These are phyloP conservation scores for Scheffersomyces segobiensis DNA, from an alignment of 1,139 yeast genomes.

Conservation along the genomic window DNA sequence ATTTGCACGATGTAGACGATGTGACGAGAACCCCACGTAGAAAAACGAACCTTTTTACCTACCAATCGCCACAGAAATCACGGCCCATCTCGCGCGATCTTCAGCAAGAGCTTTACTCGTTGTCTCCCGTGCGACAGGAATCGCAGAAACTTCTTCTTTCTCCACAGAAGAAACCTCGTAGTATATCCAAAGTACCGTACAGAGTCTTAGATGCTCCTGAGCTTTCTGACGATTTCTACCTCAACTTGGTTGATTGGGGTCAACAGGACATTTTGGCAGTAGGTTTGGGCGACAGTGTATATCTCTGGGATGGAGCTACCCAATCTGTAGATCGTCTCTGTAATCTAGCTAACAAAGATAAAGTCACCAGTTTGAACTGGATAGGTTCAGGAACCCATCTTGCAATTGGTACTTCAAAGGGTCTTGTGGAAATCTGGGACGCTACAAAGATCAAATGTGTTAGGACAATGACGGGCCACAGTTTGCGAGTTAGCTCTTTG, in stretches of 20 bases:
- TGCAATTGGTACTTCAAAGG: conserved; percentile 87
- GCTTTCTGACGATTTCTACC: conserved; percentile 87
- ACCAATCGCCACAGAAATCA: conserved; percentile 65
- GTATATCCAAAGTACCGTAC: conserved; percentile 83
- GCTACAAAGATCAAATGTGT: conserved; percentile 82
- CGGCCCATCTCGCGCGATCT: conserved; percentile 62
- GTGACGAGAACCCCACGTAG: conserved; percentile 54
- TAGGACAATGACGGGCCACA: conserved; percentile 91
- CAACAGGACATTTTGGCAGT: conserved; percentile 86
- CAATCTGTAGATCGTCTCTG: conserved; percentile 85
- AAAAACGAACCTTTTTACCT: conserved; percentile 64
- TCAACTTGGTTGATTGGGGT: conserved; percentile 95
- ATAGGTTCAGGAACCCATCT: conserved; percentile 91
- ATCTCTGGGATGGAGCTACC: conserved; percentile 86
- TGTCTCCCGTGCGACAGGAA: conserved; percentile 88
- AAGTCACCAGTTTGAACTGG: conserved; percentile 87
- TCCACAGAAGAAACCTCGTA: conserved; percentile 78
- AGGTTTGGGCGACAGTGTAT: conserved; percentile 85
- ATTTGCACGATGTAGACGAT: conserved; percentile 16
- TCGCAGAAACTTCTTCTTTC: conserved; percentile 76
- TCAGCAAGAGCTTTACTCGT: conserved; percentile 73
- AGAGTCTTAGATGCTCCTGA: conserved; percentile 97
- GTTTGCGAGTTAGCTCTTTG: conserved; percentile 77
- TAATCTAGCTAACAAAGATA: conserved; percentile 61
- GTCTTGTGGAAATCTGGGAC: conserved; percentile 94